Evolutionary conservation across 2,329 filamentous ascomycete genomes (phyloP).

Genomic region (Triangularia verruculosa): DNA sequence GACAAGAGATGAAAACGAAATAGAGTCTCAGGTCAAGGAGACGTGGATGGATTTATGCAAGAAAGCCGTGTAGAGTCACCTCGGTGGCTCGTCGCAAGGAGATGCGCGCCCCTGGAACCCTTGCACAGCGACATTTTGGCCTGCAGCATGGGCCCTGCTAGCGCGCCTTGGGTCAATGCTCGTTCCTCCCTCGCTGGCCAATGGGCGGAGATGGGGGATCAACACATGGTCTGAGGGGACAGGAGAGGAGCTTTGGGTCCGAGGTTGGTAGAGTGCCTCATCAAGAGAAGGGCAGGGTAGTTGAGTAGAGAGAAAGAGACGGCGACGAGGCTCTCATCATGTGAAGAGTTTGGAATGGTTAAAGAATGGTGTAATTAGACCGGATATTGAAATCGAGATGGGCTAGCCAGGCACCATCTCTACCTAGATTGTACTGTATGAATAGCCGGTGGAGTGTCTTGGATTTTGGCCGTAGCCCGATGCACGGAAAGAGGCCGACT

Average conservation of each 20-base stretch:
- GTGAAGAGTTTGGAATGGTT: background rate
- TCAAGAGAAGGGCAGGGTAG: no score
- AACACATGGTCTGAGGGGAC: conserved; percentile 6
- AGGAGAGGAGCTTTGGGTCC: conserved; percentile 11
- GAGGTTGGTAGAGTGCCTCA: no score
- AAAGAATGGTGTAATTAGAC: background rate
- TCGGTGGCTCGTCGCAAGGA: conserved; percentile 6
- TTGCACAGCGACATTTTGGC: conserved; percentile 24
- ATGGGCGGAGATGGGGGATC: conserved; percentile 8
- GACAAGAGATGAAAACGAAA: background rate
- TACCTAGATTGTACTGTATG: background rate
- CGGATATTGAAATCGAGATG: background rate
- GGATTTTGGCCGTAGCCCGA: conserved; percentile 22
- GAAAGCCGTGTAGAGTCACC: conserved; percentile 10
- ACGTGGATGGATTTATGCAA: conserved; percentile 16
- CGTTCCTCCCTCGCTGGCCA: conserved; percentile 8
- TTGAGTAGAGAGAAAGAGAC: no score
- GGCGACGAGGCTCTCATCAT: no score
- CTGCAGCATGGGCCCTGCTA: conserved; percentile 22
- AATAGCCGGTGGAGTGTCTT: conserved; percentile 19
- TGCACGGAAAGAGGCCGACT: conserved; percentile 22
- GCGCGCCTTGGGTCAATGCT: conserved; percentile 27
- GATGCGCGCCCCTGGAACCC: conserved; percentile 16
- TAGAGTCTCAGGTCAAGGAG: background rate
- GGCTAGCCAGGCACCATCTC: background rate